phyloP scores from a whole-genome alignment of 2,329 filamentous ascomycete species.

The Aspergillus cejpii region DNA sequence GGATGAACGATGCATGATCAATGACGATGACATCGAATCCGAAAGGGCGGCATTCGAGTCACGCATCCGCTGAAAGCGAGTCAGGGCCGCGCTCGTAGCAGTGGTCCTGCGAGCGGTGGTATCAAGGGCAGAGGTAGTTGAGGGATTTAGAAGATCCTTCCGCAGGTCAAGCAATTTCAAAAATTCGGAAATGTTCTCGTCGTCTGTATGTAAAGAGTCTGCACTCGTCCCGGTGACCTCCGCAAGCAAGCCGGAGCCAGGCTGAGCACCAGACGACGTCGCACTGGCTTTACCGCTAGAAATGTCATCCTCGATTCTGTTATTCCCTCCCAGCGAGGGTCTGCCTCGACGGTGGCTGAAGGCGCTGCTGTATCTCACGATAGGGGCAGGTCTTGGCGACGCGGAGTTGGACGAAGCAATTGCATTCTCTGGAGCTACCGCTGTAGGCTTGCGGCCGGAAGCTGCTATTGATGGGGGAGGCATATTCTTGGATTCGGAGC shows the following conservation, averaged over 20 bases:
- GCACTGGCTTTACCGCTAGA: conserved; percentile 55
- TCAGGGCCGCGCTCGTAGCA: conserved; percentile 71
- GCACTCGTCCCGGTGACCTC: conserved; percentile 59
- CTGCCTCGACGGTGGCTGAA: conserved; percentile 79
- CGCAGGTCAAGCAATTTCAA: conserved; percentile 80
- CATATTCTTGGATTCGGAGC: conserved; percentile 37
- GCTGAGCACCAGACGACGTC: conserved; percentile 50
- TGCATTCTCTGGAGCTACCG: conserved; percentile 55
- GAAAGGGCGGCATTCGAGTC: conserved; percentile 84
- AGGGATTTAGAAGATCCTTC: conserved; percentile 70
- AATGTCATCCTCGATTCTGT: conserved; percentile 47
- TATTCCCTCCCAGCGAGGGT: conserved; percentile 67
- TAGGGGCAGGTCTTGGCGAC: conserved; percentile 70
- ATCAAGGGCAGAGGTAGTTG: conserved; percentile 53
- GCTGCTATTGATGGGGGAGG: conserved; percentile 35
- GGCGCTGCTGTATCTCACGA: conserved; percentile 86
- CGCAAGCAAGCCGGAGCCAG: conserved; percentile 71
- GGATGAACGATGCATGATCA: conserved; percentile 75
- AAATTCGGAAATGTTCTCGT: conserved; percentile 90
- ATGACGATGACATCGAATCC: conserved; percentile 87
- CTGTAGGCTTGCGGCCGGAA: conserved; percentile 38
- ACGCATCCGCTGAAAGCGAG: conserved; percentile 79
- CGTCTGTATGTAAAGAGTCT: conserved; percentile 67
- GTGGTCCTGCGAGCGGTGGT: conserved; percentile 67
- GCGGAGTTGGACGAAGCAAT: conserved; percentile 61